Conservation (phyloP, 768 basidiomycete species). For the Psilocybe sp. region DNA sequence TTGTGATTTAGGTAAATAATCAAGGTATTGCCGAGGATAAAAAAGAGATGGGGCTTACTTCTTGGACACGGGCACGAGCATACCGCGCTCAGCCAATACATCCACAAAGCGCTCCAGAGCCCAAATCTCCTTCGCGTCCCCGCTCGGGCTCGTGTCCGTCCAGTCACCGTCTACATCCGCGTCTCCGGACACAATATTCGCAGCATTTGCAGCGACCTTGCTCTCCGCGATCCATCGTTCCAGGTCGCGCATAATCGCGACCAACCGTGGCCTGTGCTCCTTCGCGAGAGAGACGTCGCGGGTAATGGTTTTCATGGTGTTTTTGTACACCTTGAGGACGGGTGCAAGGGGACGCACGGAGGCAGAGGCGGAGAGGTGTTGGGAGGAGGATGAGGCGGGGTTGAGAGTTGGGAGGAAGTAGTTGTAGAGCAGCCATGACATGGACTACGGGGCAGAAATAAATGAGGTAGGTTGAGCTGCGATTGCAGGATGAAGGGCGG, state of each 20-base stretch:
- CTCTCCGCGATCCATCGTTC: slow-evolving; percentile 82
- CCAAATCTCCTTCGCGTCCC: slow-evolving; percentile 59
- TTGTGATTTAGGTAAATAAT: too few species aligned
- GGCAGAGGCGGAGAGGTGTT: slow-evolving; percentile 15
- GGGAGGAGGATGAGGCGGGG: slow-evolving; percentile 31
- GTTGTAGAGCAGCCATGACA: slow-evolving; percentile 79
- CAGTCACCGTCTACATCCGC: slow-evolving; percentile 19
- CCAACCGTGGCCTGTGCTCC: slow-evolving; percentile 48
- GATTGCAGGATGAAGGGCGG: slow-evolving; percentile 1
- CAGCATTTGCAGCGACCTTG: slow-evolving; percentile 55
- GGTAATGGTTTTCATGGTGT: slow-evolving; percentile 54
- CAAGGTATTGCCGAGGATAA: too few species aligned
- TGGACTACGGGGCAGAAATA: slow-evolving; percentile 45
- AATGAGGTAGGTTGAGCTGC: not conserved
- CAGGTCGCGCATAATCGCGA: slow-evolving; percentile 52
- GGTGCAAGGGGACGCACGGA: slow-evolving; percentile 59
- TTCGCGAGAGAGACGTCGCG: slow-evolving; percentile 63
- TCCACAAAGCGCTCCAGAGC: slow-evolving; percentile 69
- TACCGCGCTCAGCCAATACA: slow-evolving; percentile 65
- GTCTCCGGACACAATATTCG: slow-evolving; percentile 50
- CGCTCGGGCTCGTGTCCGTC: slow-evolving; percentile 26
- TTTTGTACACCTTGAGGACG: slow-evolving; percentile 72
- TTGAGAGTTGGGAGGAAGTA: slow-evolving; percentile 81
- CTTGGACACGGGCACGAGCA: slow-evolving; percentile 78
- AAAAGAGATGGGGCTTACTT: slow-evolving; percentile 53